These are phyloP conservation scores for Penicillium olsonii DNA, from an alignment of 2,329 filamentous ascomycete species.

Conservation along the genomic window DNA sequence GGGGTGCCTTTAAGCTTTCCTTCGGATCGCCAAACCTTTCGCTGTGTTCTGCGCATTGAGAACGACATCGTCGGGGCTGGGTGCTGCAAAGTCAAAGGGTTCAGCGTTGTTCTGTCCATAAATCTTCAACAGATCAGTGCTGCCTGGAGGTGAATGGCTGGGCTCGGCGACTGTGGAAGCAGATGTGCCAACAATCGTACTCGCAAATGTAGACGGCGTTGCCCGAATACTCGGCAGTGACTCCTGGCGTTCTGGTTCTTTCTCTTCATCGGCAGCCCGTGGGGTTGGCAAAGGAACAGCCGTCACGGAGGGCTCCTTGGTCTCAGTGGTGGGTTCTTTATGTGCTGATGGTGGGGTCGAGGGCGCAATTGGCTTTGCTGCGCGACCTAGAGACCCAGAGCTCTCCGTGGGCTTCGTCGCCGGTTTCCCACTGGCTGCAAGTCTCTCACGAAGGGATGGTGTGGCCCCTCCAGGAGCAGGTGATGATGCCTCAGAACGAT, in stretches of 20 bases:
- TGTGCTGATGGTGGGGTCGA: conserved; percentile 15
- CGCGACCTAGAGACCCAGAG: conserved; percentile 22
- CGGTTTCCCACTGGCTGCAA: conserved; percentile 34
- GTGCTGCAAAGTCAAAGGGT: conserved; percentile 69
- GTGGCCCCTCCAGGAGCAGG: conserved; percentile 26
- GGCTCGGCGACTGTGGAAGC: conserved; percentile 31
- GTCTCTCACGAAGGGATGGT: conserved; percentile 42
- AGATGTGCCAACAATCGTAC: conserved; percentile 41
- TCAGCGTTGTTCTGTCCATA: conserved; percentile 45
- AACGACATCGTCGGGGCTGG: conserved; percentile 90
- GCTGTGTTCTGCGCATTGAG: conserved; percentile 72
- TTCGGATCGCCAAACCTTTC: conserved; percentile 69
- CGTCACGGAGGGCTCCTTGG: conserved; percentile 8
- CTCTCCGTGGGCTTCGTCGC: conserved; percentile 26
- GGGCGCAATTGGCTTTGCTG: conserved; percentile 20
- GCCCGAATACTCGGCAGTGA: conserved; percentile 41
- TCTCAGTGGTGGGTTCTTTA: conserved; percentile 24
- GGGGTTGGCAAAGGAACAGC: conserved; percentile 3
- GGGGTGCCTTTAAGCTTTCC: conserved; percentile 33
- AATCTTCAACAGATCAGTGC: conserved; percentile 38
- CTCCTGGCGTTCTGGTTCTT: conserved; percentile 17
- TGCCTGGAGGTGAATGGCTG: conserved; percentile 35
- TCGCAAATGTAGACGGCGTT: conserved; percentile 54
- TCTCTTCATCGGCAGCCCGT: conserved; percentile 5
- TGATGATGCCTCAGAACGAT: conserved; percentile 10